Percentiles rank a stretch among this genome's conserved stretches.
phyloP scores from a whole-genome alignment of 257 asterid genomes.

The Lycium ferocissimum region DNA sequence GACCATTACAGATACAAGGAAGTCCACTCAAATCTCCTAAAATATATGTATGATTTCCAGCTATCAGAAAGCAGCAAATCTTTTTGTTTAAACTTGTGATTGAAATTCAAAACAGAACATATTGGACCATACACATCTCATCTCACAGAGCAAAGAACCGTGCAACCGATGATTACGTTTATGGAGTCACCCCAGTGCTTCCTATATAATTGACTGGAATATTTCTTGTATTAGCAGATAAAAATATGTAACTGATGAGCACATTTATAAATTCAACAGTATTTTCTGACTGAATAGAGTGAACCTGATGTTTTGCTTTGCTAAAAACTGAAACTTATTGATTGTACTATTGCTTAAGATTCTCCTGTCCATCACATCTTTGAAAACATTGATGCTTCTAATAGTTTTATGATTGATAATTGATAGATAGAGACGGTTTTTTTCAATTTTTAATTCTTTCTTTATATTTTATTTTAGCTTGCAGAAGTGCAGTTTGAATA shows the following conservation, averaged over 20 bases:
- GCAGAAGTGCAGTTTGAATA: conserved; percentile 73
- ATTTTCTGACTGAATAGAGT: too few relatives aligned
- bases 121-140: not conserved
- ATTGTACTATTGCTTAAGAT: conserved; percentile 13
- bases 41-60: conserved; percentile 6
- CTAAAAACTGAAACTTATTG: not conserved
- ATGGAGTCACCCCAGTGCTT: not conserved
- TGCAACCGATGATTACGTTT: not conserved
- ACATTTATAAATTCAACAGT: not conserved
- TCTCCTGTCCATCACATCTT: not conserved
- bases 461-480: conserved; percentile 60
- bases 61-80: not conserved
- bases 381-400: conserved; percentile 15
- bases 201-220: not conserved
- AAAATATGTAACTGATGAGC: not conserved
- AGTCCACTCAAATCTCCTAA: conserved; percentile 18
- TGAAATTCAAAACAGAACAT: not conserved
- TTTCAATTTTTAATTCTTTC: conserved; percentile 26
- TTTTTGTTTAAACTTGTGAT: conserved; percentile 9
- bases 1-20: not conserved
- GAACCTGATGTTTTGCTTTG: too few relatives aligned
- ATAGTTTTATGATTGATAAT: not conserved
- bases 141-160: not conserved
- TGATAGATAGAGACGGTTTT: not conserved
- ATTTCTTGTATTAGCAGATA: not conserved